Base-by-base conservation (phyloP, 306 rosid genomes). In the Citrullus amarus region DNA sequence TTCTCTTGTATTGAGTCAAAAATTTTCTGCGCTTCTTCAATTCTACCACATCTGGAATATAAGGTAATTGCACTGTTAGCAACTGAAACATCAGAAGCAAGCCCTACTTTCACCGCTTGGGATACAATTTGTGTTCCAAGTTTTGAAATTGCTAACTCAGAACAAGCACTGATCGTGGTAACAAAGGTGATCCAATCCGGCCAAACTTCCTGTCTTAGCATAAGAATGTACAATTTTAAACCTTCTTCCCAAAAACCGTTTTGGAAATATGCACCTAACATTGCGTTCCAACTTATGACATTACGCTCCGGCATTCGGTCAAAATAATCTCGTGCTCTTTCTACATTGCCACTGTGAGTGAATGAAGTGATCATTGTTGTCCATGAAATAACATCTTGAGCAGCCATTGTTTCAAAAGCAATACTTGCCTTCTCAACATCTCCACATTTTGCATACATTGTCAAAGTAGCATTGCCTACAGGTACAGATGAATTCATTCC, bases 401-500 rank as follows among this genome's bases (percentile, higher is more conserved):
- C 60, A 2, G 82, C 87, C 93, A 90, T 88, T 43, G 57, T 46
- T 12, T 79, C 82, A 83, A 90, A 90, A 39, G 78, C 85, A 75
- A 38, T 66, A 46, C 61, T 62, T 75, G 90, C 90, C 55, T 90
- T 81, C 73, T 85, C 84, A 20, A 75, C 18, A 82, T 83, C 65
- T 77, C 90, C 93, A 82, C 87, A 88, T 78, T 85, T 88, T 2
- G 91, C 79, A 78, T 90, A 90, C 89, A 88, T 86, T 54, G 91
- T 85, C 72, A 90, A 75, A 56, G 83, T 73, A 51, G 91, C 90
- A 78, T 90, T 90, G 75, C 86, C 90, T 77, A 90, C 84, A 34
- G 91, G 86, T 82, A 86, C 80, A 62, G 86, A 88, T 46, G 82
- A 86, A 81, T 85, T 80, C 89, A 86, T 88, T 69, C 90, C 93